These are phyloP conservation scores for Nepenthes alata DNA, from an alignment of 179 eudicot genomes.

Conservation along the genomic window DNA sequence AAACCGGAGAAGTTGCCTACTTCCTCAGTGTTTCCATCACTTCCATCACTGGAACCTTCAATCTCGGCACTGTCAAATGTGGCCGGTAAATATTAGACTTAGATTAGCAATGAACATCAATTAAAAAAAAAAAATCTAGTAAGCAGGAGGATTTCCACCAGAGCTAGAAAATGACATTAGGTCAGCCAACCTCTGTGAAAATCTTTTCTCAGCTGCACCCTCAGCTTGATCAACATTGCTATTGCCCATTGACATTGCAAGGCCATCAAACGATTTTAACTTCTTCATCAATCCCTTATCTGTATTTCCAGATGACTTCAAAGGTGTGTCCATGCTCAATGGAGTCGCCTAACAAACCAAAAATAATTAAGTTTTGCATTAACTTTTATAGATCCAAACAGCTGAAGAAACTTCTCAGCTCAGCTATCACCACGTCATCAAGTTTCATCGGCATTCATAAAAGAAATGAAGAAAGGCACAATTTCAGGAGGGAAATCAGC, in stretches of 20 bases:
- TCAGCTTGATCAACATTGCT: slow-evolving; percentile 42
- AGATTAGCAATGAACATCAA: no score
- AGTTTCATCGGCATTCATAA: background rate
- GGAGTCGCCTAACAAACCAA: slow-evolving; percentile 42
- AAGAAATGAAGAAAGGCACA: background rate
- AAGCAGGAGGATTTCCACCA: no score
- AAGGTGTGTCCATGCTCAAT: slow-evolving; percentile 52
- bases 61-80: slow-evolving; percentile 54
- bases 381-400: background rate
- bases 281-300: slow-evolving; percentile 61
- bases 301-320: slow-evolving; percentile 54
- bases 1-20: slow-evolving; percentile 27
- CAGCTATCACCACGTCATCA: background rate
- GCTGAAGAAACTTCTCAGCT: background rate
- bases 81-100: slow-evolving; percentile 1
- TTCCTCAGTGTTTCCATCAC: slow-evolving; percentile 59
- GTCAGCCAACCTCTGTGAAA: slow-evolving; percentile 53
- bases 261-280: slow-evolving; percentile 75
- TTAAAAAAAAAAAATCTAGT: no score
- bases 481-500: background rate
- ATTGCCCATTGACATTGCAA: slow-evolving; percentile 85
- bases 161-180: background rate
- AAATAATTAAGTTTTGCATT: background rate
- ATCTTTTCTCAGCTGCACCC: slow-evolving; percentile 36
- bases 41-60: slow-evolving; percentile 83